A percentile compares a stretch with the other conserved stretches of the same genome.
These are phyloP conservation scores for Podosphaera aphanis DNA, from an alignment of 2,329 filamentous ascomycete species.

Conservation along the genomic window DNA sequence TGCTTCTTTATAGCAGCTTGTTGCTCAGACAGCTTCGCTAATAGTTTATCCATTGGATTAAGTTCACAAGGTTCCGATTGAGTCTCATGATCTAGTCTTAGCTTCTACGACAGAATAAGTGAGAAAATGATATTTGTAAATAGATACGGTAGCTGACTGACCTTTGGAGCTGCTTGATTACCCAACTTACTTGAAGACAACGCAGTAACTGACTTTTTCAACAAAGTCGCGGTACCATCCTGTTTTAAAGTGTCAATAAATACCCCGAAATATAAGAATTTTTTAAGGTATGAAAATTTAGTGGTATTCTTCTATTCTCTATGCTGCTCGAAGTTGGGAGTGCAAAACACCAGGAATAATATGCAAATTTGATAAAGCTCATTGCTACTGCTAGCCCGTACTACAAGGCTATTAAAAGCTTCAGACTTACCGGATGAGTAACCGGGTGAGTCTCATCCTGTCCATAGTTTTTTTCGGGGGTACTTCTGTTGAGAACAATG, in stretches of 20 bases:
- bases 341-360: not conserved
- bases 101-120: conserved; percentile 20
- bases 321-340: not conserved
- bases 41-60: conserved; percentile 44
- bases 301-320: not conserved
- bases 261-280: not conserved
- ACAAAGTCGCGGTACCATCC: conserved; percentile 8
- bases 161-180: conserved; percentile 30
- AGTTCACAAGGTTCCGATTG: conserved; percentile 17
- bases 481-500: conserved; percentile 15
- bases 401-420: not conserved
- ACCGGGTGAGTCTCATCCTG: conserved; percentile 8
- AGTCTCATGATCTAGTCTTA: conserved; percentile 24
- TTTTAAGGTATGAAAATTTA: not conserved
- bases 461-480: conserved; percentile 18
- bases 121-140: conserved; percentile 2
- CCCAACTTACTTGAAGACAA: conserved; percentile 30
- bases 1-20: conserved; percentile 35
- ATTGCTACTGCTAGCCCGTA: not conserved
- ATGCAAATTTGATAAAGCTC: not conserved
- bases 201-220: conserved; percentile 19
- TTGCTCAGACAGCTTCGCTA: conserved; percentile 53
- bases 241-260: conserved; percentile 6
- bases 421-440: conserved; percentile 1
- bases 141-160: conserved; percentile 12